These are phyloP conservation scores for Ustilago xerochloae DNA, from an alignment of 1,284 basidiomycete species.

Conservation along the genomic window DNA sequence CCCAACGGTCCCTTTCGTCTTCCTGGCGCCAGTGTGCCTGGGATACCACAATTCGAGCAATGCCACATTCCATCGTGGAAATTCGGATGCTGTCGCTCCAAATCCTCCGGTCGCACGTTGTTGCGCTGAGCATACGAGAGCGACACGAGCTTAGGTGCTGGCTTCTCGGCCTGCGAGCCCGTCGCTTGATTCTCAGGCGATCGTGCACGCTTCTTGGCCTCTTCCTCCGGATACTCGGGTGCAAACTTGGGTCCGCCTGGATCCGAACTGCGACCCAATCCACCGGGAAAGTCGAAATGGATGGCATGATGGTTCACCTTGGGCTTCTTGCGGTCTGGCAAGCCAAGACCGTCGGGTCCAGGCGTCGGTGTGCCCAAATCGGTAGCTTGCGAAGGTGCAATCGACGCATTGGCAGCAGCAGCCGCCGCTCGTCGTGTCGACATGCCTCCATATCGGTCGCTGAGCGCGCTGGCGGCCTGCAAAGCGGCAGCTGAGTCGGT, in stretches of 20 bases:
- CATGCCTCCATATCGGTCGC: constrained; percentile 46
- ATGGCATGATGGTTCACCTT: constrained; percentile 57
- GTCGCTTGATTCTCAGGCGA: constrained; percentile 50
- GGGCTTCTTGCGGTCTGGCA: constrained; percentile 50
- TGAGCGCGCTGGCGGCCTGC: constrained; percentile 28
- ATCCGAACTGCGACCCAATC: constrained; percentile 56
- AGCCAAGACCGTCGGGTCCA: constrained; percentile 38
- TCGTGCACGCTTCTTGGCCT: constrained; percentile 44
- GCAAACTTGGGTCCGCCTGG: constrained; percentile 52
- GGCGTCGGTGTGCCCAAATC: constrained; percentile 58
- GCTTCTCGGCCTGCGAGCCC: constrained; percentile 34
- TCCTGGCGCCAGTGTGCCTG: constrained; percentile 56
- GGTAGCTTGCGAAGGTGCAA: constrained; percentile 47
- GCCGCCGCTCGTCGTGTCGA: constrained; percentile 59
- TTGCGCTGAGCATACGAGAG: constrained; percentile 44
- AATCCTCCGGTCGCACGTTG: constrained; percentile 62
- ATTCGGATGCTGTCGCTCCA: constrained; percentile 63
- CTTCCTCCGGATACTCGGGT: constrained; percentile 46
- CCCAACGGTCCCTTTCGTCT: constrained; percentile 82
- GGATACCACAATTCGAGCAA: constrained; percentile 67
- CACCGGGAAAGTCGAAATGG: constrained; percentile 63
- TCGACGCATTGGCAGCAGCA: constrained; percentile 58
- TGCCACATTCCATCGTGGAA: constrained; percentile 66
- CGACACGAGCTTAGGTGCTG: constrained; percentile 46
- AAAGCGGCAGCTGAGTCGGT: constrained; percentile 29